Conservation (phyloP, 495 filamentous ascomycete genomes). For the Penicillium arizonense region DNA sequence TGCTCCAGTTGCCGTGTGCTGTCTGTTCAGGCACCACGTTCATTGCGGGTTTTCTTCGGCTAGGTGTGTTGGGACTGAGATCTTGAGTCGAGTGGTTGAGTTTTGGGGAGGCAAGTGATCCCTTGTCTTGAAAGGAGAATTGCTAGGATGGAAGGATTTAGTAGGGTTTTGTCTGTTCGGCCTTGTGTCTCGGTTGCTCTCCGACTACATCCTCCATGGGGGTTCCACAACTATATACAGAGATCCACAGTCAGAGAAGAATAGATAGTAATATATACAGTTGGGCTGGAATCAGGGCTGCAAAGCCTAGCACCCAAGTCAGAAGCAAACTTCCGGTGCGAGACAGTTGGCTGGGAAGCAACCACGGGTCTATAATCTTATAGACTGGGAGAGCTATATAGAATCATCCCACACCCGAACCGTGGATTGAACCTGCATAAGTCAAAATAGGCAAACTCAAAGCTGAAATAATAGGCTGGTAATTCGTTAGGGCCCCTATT, state of each 20-base stretch:
- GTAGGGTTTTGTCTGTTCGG: no score
- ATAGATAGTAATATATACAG: background rate
- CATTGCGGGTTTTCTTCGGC: background rate
- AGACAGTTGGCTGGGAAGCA: slow-evolving; percentile 2
- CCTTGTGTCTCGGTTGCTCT: no score
- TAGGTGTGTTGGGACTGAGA: no score
- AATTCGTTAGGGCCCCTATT: slow-evolving; percentile 2
- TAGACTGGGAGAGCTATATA: background rate
- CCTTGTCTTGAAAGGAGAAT: no score
- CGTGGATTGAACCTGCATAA: background rate
- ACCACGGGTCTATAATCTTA: background rate
- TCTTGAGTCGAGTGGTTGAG: no score
- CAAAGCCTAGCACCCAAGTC: slow-evolving; percentile 1
- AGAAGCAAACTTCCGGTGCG: background rate
- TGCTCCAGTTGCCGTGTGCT: no score
- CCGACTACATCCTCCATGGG: no score
- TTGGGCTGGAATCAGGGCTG: slow-evolving; percentile 4
- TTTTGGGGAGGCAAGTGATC: no score
- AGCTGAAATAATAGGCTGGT: slow-evolving; percentile 2
- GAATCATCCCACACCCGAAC: background rate
- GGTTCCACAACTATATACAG: background rate
- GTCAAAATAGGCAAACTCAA: background rate
- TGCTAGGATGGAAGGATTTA: no score
- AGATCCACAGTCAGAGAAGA: background rate
- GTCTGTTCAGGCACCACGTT: no score